Evolutionary conservation across 345 rosid species (phyloP), one percentile per base, ranked within the genome.

Genomic region (Salix caprea): DNA sequence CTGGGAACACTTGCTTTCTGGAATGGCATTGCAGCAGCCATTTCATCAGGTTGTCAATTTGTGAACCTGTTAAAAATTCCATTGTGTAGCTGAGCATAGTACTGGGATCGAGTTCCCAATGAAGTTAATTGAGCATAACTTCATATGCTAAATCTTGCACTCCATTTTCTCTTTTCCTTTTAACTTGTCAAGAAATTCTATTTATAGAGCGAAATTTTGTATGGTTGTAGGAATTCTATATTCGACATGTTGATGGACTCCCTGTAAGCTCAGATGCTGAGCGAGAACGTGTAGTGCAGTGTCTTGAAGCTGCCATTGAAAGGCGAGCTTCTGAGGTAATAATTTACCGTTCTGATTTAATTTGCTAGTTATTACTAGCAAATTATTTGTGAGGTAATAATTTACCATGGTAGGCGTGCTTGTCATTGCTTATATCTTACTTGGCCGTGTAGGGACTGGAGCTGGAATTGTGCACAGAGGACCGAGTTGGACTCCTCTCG

Each of bases 221-320:
- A 76, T 73, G 66, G 71, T 64, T 79, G 88, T 58, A 90, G 94
- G 94, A 90, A 80, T 90, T 88, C 72, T 90, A 82, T 40, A 86
- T 90, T 76, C 86, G 90, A 62, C 91, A 88, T 78, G 83, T 87
- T 4, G 94, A 90, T 78, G 92, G 94, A 65, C 81, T 86, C 74
- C 89, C 88, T 5, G 78, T 86, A 70, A 77, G 86, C 69, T 87
- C 89, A 19, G 89, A 89, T 72, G 87, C 88, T 69, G 92, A 89
- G 81, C 77, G 86, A 69, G 89, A 86, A 72, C 89, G 89, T 6
- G 82, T 88, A 58, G 72, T 69, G 26, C 87, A 79, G 18, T 86
- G 91, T 76, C 89, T 88, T 74, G 89, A 88, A 84, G 91, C 91
- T 76, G 91, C 91, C 70, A 83, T 88, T 36, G 88, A 88, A 80